These are phyloP conservation scores for Platanthera zijinensis DNA, from an alignment of 106 monocot species.

Conservation along the genomic window DNA sequence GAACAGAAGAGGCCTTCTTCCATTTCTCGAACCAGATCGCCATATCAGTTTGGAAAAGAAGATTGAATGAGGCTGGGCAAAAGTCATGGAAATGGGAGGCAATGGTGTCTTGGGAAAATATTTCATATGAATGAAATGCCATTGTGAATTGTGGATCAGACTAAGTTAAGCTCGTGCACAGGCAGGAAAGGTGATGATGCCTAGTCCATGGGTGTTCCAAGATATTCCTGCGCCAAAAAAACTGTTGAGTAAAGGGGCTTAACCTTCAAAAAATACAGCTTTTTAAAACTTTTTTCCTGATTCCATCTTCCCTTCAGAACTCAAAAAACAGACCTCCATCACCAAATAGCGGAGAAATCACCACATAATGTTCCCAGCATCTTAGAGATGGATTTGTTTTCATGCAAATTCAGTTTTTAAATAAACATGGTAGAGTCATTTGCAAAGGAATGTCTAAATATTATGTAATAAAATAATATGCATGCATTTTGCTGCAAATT, in stretches of 20 bases:
- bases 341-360: conserved; percentile 6
- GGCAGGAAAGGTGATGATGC: conserved; percentile 55
- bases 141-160: conserved; percentile 48
- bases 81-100: conserved; percentile 49
- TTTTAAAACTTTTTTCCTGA: conserved; percentile 23
- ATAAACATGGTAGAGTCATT: too few species aligned
- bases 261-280: conserved; percentile 36
- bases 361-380: neutral
- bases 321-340: conserved; percentile 15
- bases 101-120: conserved; percentile 40
- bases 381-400: too few species aligned
- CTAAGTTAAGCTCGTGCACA: conserved; percentile 46
- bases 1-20: conserved; percentile 40
- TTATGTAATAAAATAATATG: too few species aligned
- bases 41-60: conserved; percentile 47
- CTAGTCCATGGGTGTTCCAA: conserved; percentile 55
- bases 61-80: conserved; percentile 35
- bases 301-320: conserved; percentile 17
- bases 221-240: conserved; percentile 97
- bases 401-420: too few species aligned
- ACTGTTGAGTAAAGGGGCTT: conserved; percentile 63
- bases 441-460: too few species aligned
- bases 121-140: conserved; percentile 58
- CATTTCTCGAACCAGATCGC: conserved; percentile 40
- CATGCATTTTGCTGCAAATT: too few species aligned